These are phyloP conservation scores for Ephemerocybe angulata DNA, from an alignment of 768 basidiomycete species.

Conservation along the genomic window DNA sequence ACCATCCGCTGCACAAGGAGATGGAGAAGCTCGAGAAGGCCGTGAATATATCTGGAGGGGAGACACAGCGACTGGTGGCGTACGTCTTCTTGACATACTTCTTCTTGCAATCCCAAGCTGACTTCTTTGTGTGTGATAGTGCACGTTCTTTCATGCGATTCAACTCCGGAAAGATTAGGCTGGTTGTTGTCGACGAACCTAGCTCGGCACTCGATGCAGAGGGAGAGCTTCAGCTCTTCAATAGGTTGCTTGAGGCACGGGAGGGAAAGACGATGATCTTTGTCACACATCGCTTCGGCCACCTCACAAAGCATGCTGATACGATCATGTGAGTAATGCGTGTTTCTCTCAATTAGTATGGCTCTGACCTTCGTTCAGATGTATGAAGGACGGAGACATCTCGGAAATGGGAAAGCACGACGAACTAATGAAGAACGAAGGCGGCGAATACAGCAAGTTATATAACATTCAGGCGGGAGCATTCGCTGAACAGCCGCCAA, in stretches of 20 bases:
- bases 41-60: constrained; percentile 39
- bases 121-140: too few relatives aligned
- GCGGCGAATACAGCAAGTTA: constrained; percentile 41
- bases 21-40: constrained; percentile 23
- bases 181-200: constrained; percentile 57
- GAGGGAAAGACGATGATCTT: constrained; percentile 53
- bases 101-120: too few relatives aligned
- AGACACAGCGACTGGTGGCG: constrained; percentile 49
- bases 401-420: constrained; percentile 40
- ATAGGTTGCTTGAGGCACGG: constrained; percentile 32
- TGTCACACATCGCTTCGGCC: constrained; percentile 53
- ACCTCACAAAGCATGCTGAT: constrained; percentile 48
- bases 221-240: constrained; percentile 47
- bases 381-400: constrained; percentile 41
- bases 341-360: not conserved
- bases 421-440: constrained; percentile 28
- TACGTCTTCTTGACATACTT: too few relatives aligned
- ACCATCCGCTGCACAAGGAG: constrained; percentile 24
- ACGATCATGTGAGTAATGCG: constrained; percentile 44
- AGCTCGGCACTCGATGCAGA: constrained; percentile 55
- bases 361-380: constrained; percentile 23
- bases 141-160: constrained; percentile 46
- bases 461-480: constrained; percentile 37
- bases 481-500: constrained; percentile 12
- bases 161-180: constrained; percentile 36